These are phyloP conservation scores for Ceratobasidium papillatum DNA, from an alignment of 1,284 basidiomycete genomes.

Conservation along the genomic window DNA sequence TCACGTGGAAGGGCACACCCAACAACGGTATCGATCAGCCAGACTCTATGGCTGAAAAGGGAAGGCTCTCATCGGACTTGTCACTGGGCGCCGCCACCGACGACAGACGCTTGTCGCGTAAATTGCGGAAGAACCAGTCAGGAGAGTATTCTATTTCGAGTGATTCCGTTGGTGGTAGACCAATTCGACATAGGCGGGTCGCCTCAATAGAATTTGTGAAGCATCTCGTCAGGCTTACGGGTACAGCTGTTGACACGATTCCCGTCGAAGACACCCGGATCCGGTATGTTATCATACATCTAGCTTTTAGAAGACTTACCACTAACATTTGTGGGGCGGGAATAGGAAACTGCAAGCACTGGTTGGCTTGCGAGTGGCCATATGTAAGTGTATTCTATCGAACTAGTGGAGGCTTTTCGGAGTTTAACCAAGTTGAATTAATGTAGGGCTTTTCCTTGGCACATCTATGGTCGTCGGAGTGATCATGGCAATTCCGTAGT, in stretches of 20 bases:
- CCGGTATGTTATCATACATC: constrained; percentile 14
- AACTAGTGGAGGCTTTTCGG: not conserved
- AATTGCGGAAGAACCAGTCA: not conserved
- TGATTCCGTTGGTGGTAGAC: not conserved
- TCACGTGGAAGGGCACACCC: constrained; percentile 1
- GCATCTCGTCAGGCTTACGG: constrained; percentile 39
- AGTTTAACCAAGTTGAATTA: not conserved
- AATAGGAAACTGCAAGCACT: constrained; percentile 34
- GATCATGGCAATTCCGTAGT: constrained; percentile 39
- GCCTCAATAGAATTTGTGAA: constrained; percentile 9
- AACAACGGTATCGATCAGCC: not conserved
- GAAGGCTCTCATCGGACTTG: not conserved
- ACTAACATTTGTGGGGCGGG: not conserved
- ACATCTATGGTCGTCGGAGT: constrained; percentile 38
- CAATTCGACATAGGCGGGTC: not conserved
- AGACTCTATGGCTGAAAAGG: constrained; percentile 33
- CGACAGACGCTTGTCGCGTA: not conserved
- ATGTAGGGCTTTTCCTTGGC: constrained; percentile 34
- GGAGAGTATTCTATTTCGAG: not conserved
- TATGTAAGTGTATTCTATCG: constrained; percentile 6
- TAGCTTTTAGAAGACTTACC: constrained; percentile 7
- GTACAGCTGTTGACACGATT: constrained; percentile 41
- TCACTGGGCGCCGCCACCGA: not conserved
- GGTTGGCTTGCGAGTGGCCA: constrained; percentile 25
- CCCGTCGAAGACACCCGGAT: constrained; percentile 40